phyloP scores from a whole-genome alignment of 371 early-diverging fungal species.

The Mucor plumbeus region DNA sequence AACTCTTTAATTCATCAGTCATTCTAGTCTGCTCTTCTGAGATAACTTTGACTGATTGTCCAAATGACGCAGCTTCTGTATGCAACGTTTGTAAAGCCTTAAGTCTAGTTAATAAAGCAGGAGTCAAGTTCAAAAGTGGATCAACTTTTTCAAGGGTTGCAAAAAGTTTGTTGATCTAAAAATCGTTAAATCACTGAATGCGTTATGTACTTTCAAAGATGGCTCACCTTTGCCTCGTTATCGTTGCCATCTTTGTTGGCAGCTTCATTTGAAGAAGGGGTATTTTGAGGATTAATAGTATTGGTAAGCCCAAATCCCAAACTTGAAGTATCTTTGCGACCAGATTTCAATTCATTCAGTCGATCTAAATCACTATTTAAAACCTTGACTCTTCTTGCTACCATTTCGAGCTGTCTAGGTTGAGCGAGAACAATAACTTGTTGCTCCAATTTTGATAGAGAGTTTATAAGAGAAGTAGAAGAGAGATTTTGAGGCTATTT shows the following conservation, averaged over 20 bases:
- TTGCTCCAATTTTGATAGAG: slow-evolving; percentile 79
- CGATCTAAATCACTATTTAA: slow-evolving; percentile 78
- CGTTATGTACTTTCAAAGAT: neutral
- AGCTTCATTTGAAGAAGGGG: slow-evolving; percentile 12
- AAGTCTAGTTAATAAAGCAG: slow-evolving; percentile 80
- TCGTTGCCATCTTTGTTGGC: slow-evolving; percentile 29
- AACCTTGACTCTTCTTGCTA: slow-evolving; percentile 72
- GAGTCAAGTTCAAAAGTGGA: slow-evolving; percentile 78
- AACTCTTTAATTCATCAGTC: slow-evolving; percentile 68
- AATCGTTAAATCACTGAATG: slow-evolving; percentile 1
- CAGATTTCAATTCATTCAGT: slow-evolving; percentile 69
- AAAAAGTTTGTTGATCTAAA: slow-evolving; percentile 74
- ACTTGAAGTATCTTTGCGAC: slow-evolving; percentile 50
- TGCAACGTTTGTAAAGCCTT: slow-evolving; percentile 83
- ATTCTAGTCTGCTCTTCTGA: slow-evolving; percentile 76
- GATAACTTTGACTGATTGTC: slow-evolving; percentile 75
- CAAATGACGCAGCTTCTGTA: slow-evolving; percentile 80
- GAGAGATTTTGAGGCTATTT: slow-evolving; percentile 45
- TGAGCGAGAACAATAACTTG: slow-evolving; percentile 80
- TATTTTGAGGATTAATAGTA: slow-evolving; percentile 9
- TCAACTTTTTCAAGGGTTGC: slow-evolving; percentile 76
- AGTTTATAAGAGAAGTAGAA: slow-evolving; percentile 62
- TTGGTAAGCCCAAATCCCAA: slow-evolving; percentile 30
- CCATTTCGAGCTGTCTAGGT: slow-evolving; percentile 79
- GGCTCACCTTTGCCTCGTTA: slow-evolving; percentile 27